phyloP scores from a whole-genome alignment of 768 basidiomycete species.

The Leccinellum luteum region DNA sequence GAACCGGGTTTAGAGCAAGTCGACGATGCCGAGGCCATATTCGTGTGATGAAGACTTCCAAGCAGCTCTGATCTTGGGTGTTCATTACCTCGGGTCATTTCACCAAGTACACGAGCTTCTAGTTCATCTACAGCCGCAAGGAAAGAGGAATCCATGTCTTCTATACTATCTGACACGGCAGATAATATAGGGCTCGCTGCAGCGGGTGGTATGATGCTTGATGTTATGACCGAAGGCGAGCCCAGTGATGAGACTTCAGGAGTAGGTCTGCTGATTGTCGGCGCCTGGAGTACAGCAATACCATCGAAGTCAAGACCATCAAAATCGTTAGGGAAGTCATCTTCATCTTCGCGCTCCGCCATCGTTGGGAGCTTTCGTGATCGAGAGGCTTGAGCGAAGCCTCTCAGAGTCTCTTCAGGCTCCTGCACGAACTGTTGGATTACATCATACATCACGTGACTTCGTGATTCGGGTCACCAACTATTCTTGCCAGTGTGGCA shows the following conservation, averaged over 20 bases:
- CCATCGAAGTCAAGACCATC: slow-evolving; percentile 46
- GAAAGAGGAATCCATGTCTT: slow-evolving; percentile 26
- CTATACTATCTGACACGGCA: slow-evolving; percentile 1
- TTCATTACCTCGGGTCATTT: slow-evolving; percentile 11
- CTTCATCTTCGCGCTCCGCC: slow-evolving; percentile 31
- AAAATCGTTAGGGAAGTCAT: slow-evolving; percentile 60
- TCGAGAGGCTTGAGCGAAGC: neutral
- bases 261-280: neutral
- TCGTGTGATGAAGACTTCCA: neutral
- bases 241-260: neutral
- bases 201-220: neutral
- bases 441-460: slow-evolving; percentile 5
- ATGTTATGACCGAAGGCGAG: neutral
- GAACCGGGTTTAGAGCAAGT: slow-evolving; percentile 1
- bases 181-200: slow-evolving; percentile 15
- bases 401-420: no score
- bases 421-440: neutral
- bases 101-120: slow-evolving; percentile 35
- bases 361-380: slow-evolving; percentile 14
- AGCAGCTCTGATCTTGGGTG: neutral
- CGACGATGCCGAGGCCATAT: neutral
- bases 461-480: neutral
- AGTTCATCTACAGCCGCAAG: slow-evolving; percentile 44
- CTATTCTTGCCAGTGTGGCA: neutral
- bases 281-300: slow-evolving; percentile 31